Base-by-base conservation (phyloP, 1,139 yeast genomes). In the Kurtzmaniella natalensis region DNA sequence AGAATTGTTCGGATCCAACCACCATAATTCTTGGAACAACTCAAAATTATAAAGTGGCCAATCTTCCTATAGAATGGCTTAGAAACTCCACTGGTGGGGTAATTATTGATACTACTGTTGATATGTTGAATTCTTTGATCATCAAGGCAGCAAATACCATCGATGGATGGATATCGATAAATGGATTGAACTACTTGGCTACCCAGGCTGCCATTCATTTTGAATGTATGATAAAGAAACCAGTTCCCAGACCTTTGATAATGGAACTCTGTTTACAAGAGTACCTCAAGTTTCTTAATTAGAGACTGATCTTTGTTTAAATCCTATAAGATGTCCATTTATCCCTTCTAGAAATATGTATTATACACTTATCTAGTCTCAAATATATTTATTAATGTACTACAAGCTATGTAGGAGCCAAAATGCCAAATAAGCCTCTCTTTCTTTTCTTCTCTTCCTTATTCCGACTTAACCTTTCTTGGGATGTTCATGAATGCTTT, bases 31-130 rank as follows among this genome's bases (percentile, higher is more conserved):
- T 37, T 7, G 43, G 45, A 17, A 17, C 17, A n/a, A 15, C 18
- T 4, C 29, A 17, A 21, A 17, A 18, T 10, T 13, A 17, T 8
- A 26, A 26, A 18, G 11, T 6, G 8, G 14, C 38, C 11, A 26
- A 35, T 9, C 8, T 41, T 5, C 33, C 42, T 6, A 4, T 13
- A 3, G 21, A 23, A 16, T 46, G 50, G 50, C 40, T 45, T 30
- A 35, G 33, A 10, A 41, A 40, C 25, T 35, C 41, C 9, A 34
- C 47, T n/a, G 50, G 50, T 20, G 50, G 50, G 6, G 43, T 41
- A 3, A 33, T 42, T 3, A 27, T 46, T 16, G 47, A 46, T 29
- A 43, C 47, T 4, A 38, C 40, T 16, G 26, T 33, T 22, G 43
- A 43, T 21, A 38, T 42, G 4, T 25, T 45, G 24, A 30, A 32